A percentile compares a stretch with the other conserved stretches of the same genome.
These are phyloP conservation scores for Botrytis cinerea DNA, from an alignment of 2,329 filamentous ascomycete genomes.

Conservation along the genomic window DNA sequence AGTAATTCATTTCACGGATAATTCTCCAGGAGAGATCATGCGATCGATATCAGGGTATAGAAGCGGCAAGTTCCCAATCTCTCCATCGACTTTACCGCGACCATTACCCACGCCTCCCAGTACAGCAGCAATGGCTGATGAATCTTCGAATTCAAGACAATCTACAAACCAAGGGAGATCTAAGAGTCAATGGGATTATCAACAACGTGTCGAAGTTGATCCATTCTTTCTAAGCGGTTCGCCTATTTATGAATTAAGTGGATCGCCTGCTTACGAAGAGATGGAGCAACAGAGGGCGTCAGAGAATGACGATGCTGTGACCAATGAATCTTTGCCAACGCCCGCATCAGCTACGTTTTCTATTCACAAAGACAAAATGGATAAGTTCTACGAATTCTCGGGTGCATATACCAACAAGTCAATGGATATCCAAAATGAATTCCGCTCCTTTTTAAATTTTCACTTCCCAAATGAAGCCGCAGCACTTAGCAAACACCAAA, in stretches of 20 bases:
- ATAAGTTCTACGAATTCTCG: slow-evolving; percentile 34
- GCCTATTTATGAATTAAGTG: slow-evolving; percentile 19
- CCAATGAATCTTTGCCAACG: slow-evolving; percentile 18
- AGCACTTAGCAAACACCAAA: slow-evolving; percentile 52
- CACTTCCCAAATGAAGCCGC: slow-evolving; percentile 53
- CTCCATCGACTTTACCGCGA: slow-evolving; percentile 12
- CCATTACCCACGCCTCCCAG: slow-evolving; percentile 18
- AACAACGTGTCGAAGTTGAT: slow-evolving; percentile 25
- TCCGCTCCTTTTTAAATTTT: slow-evolving; percentile 54
- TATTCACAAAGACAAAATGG: not conserved
- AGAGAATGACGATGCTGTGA: not conserved
- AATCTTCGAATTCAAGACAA: not conserved
- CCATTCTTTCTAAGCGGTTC: slow-evolving; percentile 27
- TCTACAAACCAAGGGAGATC: not conserved
- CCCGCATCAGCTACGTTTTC: not conserved
- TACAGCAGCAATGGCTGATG: slow-evolving; percentile 13
- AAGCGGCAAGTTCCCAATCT: slow-evolving; percentile 43
- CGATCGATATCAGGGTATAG: slow-evolving; percentile 45
- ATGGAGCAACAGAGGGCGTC: not conserved
- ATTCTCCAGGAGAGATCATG: slow-evolving; percentile 51
- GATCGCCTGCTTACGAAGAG: slow-evolving; percentile 19
- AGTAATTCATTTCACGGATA: slow-evolving; percentile 55
- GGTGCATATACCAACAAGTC: slow-evolving; percentile 41
- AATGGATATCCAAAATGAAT: slow-evolving; percentile 57
- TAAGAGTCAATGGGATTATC: not conserved